Conservation (phyloP, 805 yeast species). For the Cephaloascus fragrans region DNA sequence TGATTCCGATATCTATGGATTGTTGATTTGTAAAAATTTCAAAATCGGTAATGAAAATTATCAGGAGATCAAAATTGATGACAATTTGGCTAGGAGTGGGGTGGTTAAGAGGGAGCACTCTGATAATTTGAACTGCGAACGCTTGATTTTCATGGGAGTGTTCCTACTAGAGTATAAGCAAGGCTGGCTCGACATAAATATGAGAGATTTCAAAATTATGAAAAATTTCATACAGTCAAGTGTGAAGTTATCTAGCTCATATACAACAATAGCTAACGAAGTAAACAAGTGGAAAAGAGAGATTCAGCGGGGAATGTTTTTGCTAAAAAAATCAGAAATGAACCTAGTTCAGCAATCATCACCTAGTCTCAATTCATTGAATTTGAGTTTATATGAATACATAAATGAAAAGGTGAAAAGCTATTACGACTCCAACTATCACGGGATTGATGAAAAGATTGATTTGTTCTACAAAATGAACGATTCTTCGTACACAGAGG, state of each 20-base stretch:
- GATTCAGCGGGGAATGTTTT: slow-evolving; percentile 40
- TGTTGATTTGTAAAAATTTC: slow-evolving; percentile 37
- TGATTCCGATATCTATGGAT: slow-evolving; percentile 61
- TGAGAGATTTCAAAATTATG: slow-evolving; percentile 19
- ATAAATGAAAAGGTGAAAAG: not conserved
- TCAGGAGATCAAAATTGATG: not conserved
- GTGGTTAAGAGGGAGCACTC: too few relatives aligned
- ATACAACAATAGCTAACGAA: not conserved
- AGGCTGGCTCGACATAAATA: not conserved
- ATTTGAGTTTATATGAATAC: too few relatives aligned
- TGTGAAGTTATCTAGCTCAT: not conserved
- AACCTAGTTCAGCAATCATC: slow-evolving; percentile 18
- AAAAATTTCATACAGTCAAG: slow-evolving; percentile 15
- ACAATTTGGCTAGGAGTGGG: not conserved
- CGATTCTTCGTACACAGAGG: not conserved
- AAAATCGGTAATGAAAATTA: slow-evolving; percentile 8
- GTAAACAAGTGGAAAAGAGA: slow-evolving; percentile 25
- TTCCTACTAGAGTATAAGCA: not conserved
- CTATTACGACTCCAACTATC: too few relatives aligned
- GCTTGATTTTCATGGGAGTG: not conserved
- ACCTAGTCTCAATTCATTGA: slow-evolving; percentile 1
- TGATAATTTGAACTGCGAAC: not conserved
- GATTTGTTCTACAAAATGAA: not conserved
- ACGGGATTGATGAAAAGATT: not conserved
- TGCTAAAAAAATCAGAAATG: slow-evolving; percentile 51